phyloP scores from a whole-genome alignment of 1,139 yeast species.

The Debaryomyces psychrophilus region DNA sequence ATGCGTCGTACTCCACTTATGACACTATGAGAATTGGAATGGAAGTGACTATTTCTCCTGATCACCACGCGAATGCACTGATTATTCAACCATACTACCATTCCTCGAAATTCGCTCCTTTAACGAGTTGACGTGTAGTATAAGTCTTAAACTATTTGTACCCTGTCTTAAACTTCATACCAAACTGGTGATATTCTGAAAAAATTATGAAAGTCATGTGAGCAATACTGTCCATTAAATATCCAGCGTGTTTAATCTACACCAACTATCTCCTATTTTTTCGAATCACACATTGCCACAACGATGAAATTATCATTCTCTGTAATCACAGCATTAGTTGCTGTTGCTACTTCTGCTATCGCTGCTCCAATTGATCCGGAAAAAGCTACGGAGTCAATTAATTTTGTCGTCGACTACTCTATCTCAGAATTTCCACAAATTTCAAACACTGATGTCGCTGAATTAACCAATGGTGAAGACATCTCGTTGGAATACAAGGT shows the following conservation, averaged over 20 bases:
- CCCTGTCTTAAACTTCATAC: background rate
- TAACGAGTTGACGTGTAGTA: background rate
- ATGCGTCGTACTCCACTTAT: background rate
- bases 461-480: slow-evolving; percentile 54
- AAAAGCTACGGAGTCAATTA: slow-evolving; percentile 24
- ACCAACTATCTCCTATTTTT: background rate
- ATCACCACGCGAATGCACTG: background rate
- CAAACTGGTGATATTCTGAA: slow-evolving; percentile 1
- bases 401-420: slow-evolving; percentile 45
- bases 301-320: slow-evolving; percentile 23
- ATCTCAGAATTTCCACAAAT: slow-evolving; percentile 46
- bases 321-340: slow-evolving; percentile 20
- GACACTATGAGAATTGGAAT: background rate
- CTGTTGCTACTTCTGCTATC: slow-evolving; percentile 23
- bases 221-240: slow-evolving; percentile 2
- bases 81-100: slow-evolving; percentile 3
- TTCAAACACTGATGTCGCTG: slow-evolving; percentile 40
- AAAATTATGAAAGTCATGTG: slow-evolving; percentile 6
- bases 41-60: slow-evolving; percentile 3
- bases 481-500: slow-evolving; percentile 58
- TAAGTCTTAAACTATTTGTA: background rate
- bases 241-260: slow-evolving; percentile 9
- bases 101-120: background rate
- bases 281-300: background rate
- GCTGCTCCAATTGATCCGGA: slow-evolving; percentile 22